A percentile compares a stretch with the other conserved stretches of the same genome.
phyloP scores from a whole-genome alignment of 2,329 filamentous ascomycete species.

The Exophiala spinifera region DNA sequence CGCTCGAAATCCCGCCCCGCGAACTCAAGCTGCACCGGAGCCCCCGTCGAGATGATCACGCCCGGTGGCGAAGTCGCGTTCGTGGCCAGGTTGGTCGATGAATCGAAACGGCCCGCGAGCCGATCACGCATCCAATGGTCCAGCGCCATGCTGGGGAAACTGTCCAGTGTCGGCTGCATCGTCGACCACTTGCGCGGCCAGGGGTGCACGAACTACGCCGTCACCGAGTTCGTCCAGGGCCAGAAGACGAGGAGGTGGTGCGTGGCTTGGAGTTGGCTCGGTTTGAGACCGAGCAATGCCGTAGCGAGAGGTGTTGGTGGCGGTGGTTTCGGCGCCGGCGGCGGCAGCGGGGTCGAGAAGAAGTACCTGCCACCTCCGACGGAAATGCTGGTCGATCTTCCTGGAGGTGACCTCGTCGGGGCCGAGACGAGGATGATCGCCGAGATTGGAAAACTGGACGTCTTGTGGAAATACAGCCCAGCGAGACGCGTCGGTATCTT shows the following conservation, averaged over 20 bases:
- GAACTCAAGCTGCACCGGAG: conserved; percentile 68
- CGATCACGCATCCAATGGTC: conserved; percentile 71
- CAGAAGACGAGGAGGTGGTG: conserved; percentile 80
- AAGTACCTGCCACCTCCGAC: conserved; percentile 54
- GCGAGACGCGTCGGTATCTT: conserved; percentile 57
- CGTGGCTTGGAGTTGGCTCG: conserved; percentile 78
- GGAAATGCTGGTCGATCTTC: conserved; percentile 42
- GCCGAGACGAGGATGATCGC: conserved; percentile 42
- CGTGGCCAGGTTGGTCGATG: conserved; percentile 65
- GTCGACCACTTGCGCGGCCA: conserved; percentile 55
- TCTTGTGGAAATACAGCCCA: conserved; percentile 64
- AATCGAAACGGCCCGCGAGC: conserved; percentile 38
- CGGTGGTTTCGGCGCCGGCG: too few species aligned
- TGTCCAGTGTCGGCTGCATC: conserved; percentile 61
- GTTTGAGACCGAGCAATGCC: conserved; percentile 61
- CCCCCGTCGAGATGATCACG: conserved; percentile 80
- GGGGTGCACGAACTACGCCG: conserved; percentile 72
- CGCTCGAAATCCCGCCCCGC: conserved; percentile 65
- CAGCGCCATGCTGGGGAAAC: conserved; percentile 83
- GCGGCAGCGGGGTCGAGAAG: conserved; percentile 43
- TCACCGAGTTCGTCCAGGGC: conserved; percentile 75
- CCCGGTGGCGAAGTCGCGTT: conserved; percentile 75
- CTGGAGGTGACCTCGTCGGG: background rate
- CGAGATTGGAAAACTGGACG: conserved; percentile 55
- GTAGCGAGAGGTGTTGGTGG: conserved; percentile 35